Evolutionary conservation across 257 asterid genomes (phyloP).

Genomic region (Avicennia marina): DNA sequence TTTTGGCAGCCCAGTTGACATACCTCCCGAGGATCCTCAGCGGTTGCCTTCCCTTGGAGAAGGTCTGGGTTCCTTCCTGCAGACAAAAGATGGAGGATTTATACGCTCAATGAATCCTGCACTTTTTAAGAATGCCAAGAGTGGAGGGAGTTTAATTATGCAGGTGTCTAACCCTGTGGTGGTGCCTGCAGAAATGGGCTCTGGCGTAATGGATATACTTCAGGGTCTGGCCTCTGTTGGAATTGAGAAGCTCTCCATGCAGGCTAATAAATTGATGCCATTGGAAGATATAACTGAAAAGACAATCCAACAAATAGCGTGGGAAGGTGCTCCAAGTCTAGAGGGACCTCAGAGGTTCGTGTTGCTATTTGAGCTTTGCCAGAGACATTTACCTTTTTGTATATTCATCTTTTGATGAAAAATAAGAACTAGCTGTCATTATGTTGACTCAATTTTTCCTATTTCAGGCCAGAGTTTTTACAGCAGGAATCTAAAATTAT

Average conservation of each 20-base stretch:
- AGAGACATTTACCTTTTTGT: not conserved
- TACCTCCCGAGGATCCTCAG: conserved; percentile 49
- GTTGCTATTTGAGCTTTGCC: not conserved
- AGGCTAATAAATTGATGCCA: conserved; percentile 92
- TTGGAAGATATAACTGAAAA: conserved; percentile 85
- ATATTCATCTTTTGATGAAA: not conserved
- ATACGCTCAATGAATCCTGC: conserved; percentile 86
- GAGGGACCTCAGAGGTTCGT: conserved; percentile 70
- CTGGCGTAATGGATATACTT: conserved; percentile 76
- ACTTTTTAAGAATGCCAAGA: conserved; percentile 56
- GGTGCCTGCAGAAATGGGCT: conserved; percentile 96
- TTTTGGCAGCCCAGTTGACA: conserved; percentile 62
- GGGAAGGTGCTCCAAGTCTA: conserved; percentile 60
- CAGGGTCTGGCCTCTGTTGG: conserved; percentile 88
- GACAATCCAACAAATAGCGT: conserved; percentile 74
- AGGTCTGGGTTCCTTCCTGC: conserved; percentile 79
- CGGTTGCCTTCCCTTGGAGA: conserved; percentile 72
- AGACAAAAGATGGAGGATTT: conserved; percentile 79
- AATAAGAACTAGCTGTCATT: not conserved
- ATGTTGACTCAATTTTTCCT: conserved; percentile 5
- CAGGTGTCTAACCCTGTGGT: conserved; percentile 94
- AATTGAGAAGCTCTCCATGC: conserved; percentile 92
- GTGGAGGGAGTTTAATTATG: conserved; percentile 81
- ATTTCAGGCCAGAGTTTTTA: conserved; percentile 46
- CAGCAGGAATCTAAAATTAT: conserved; percentile 35